A percentile compares a stretch with the other conserved stretches of the same genome.
These are phyloP conservation scores for Termitomyces sp. DNA, from an alignment of 768 basidiomycete species.

Conservation along the genomic window DNA sequence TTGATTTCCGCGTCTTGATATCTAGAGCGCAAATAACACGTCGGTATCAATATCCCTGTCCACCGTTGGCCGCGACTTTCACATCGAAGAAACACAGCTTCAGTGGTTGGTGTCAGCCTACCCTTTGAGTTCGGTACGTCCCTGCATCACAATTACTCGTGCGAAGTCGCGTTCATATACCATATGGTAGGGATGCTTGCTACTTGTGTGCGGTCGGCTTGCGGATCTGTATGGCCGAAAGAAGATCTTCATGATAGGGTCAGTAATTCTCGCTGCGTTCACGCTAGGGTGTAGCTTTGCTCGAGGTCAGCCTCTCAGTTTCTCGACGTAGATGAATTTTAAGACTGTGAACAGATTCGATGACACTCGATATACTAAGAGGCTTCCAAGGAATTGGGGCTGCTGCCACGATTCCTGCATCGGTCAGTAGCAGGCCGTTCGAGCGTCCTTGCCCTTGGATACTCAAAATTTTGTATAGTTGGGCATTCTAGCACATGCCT, in stretches of 20 bases:
- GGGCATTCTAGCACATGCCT: constrained; percentile 80
- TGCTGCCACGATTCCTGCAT: constrained; percentile 73
- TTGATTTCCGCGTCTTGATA: not conserved
- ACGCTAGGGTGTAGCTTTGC: constrained; percentile 67
- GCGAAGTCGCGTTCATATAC: constrained; percentile 2
- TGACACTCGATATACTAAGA: constrained; percentile 68
- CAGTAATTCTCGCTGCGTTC: constrained; percentile 49
- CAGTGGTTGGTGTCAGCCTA: constrained; percentile 73
- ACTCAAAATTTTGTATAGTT: constrained; percentile 38
- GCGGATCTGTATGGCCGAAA: constrained; percentile 82
- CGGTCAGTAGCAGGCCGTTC: constrained; percentile 40
- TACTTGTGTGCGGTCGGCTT: constrained; percentile 74
- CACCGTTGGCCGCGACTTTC: constrained; percentile 47
- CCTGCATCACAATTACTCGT: not conserved
- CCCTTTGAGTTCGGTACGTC: constrained; percentile 59
- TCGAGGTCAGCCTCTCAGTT: constrained; percentile 32
- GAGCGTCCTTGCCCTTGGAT: not conserved
- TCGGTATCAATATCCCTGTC: constrained; percentile 52
- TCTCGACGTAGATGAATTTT: not conserved
- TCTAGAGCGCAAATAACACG: constrained; percentile 42
- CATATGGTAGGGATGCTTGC: constrained; percentile 62
- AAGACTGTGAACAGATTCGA: constrained; percentile 39
- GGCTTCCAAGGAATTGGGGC: constrained; percentile 80
- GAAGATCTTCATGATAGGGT: constrained; percentile 61
- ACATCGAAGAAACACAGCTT: constrained; percentile 48